phyloP scores from a whole-genome alignment of 768 basidiomycete species.

The Termitomyces sp. region DNA sequence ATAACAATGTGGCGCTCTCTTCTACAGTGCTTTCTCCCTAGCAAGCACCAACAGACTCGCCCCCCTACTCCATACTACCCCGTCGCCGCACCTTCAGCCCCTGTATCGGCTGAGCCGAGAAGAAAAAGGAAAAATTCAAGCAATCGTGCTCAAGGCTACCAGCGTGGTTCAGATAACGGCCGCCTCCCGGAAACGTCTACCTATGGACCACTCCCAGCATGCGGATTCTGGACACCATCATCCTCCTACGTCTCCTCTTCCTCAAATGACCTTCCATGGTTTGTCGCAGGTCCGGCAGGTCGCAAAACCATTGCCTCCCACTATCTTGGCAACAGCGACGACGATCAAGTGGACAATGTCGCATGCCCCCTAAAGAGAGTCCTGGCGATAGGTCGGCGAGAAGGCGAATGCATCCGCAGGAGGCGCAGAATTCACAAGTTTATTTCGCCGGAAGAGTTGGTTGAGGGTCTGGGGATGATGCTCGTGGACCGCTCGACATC shows the following conservation, averaged over 20 bases:
- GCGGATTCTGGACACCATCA: not conserved
- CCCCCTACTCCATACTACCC: not conserved
- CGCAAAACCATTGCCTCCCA: not conserved
- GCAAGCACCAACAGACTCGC: not conserved
- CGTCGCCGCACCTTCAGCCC: too few relatives aligned
- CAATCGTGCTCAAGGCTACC: not conserved
- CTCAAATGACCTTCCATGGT: not conserved
- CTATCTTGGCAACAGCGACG: not conserved
- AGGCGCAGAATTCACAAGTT: not conserved
- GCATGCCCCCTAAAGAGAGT: not conserved
- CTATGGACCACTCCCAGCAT: not conserved
- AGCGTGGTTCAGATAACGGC: not conserved
- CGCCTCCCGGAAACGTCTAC: not conserved
- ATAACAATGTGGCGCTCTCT: not conserved
- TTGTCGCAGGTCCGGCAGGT: not conserved
- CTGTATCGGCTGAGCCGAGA: not conserved
- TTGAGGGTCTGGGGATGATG: not conserved
- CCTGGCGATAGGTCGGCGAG: not conserved
- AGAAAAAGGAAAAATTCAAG: not conserved
- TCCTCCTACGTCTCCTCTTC: not conserved
- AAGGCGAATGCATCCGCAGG: not conserved
- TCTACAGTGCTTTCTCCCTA: not conserved
- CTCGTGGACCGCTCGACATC: not conserved
- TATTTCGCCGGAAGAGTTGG: not conserved
- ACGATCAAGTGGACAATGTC: not conserved